Evolutionary conservation across 2,329 filamentous ascomycete genomes (phyloP).

Genomic region (Myriangium duriaei): DNA sequence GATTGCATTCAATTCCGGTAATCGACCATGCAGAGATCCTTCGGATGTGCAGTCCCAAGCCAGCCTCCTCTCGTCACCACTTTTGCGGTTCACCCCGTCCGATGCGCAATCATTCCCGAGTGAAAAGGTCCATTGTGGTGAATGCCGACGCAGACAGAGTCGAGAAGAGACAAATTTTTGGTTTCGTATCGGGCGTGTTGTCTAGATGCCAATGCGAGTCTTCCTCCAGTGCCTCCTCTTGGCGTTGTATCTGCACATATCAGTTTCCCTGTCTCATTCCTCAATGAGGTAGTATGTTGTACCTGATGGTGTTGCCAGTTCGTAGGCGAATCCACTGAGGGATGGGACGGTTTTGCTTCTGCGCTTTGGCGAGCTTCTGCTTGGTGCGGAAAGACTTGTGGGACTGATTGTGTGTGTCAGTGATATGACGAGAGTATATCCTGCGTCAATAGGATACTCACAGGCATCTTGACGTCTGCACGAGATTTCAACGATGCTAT

Average conservation of each 20-base stretch:
- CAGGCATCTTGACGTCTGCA: conserved; percentile 13
- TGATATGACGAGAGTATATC: not conserved
- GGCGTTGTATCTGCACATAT: conserved; percentile 77
- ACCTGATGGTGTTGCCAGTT: conserved; percentile 99
- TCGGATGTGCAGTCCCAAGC: not conserved
- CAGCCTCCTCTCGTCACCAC: not conserved
- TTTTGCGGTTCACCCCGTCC: not conserved
- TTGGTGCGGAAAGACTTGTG: conserved; percentile 99
- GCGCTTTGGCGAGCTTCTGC: conserved; percentile 99
- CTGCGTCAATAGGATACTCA: conserved; percentile 3
- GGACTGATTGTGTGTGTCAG: conserved; percentile 42
- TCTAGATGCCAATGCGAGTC: conserved; percentile 97
- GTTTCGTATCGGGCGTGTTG: conserved; percentile 31
- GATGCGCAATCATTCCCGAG: not conserved
- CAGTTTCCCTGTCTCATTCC: conserved; percentile 11
- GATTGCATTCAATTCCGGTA: not conserved
- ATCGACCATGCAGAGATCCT: not conserved
- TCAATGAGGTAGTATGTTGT: conserved; percentile 34
- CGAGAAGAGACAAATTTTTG: conserved; percentile 7
- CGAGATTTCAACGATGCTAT: conserved; percentile 9
- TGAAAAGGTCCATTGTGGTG: not conserved
- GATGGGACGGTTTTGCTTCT: conserved; percentile 99
- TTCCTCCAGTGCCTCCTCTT: conserved; percentile 99
- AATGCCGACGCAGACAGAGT: not conserved
- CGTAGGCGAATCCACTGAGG: conserved; percentile 99